Percentiles rank a stretch among this genome's conserved stretches.
phyloP scores from a whole-genome alignment of 768 basidiomycete genomes.

The Melanogaster broomeanus region DNA sequence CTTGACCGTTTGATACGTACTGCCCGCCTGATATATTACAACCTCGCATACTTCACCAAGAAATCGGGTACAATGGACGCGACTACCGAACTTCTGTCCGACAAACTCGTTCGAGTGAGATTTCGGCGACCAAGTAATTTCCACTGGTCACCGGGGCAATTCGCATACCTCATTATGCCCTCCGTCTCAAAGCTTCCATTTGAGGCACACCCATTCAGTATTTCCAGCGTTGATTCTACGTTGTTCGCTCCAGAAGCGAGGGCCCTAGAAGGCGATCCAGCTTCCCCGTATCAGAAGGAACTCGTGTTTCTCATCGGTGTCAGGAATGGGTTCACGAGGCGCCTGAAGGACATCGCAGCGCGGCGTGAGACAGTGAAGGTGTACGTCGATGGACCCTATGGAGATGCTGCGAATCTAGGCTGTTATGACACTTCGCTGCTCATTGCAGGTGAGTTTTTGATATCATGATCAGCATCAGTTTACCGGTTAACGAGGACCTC shows the following conservation, averaged over 20 bases:
- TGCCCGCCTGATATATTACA: constrained; percentile 43
- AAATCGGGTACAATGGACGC: constrained; percentile 32
- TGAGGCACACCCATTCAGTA: constrained; percentile 62
- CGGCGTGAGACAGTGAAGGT: constrained; percentile 39
- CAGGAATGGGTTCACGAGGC: constrained; percentile 55
- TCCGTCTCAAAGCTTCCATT: constrained; percentile 42
- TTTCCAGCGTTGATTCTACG: constrained; percentile 39
- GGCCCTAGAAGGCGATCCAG: neutral
- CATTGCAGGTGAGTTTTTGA: constrained; percentile 42
- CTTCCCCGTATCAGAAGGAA: constrained; percentile 31
- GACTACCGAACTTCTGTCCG: constrained; percentile 42
- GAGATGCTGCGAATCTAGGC: constrained; percentile 39
- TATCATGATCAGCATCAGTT: neutral
- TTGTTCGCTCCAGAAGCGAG: constrained; percentile 10
- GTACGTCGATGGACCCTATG: constrained; percentile 60
- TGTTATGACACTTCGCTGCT: constrained; percentile 47
- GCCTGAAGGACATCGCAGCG: constrained; percentile 36
- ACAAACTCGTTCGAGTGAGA: constrained; percentile 46
- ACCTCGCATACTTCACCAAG: constrained; percentile 34
- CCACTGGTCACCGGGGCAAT: constrained; percentile 54
- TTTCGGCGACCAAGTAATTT: constrained; percentile 45
- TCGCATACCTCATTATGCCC: constrained; percentile 50
- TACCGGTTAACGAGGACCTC: neutral
- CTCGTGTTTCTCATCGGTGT: constrained; percentile 58
- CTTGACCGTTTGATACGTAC: constrained; percentile 50